Percentiles rank a stretch among this genome's conserved stretches.
Evolutionary conservation across 2,329 filamentous ascomycete genomes (phyloP).

Genomic region (Pseudogymnoascus sp.): DNA sequence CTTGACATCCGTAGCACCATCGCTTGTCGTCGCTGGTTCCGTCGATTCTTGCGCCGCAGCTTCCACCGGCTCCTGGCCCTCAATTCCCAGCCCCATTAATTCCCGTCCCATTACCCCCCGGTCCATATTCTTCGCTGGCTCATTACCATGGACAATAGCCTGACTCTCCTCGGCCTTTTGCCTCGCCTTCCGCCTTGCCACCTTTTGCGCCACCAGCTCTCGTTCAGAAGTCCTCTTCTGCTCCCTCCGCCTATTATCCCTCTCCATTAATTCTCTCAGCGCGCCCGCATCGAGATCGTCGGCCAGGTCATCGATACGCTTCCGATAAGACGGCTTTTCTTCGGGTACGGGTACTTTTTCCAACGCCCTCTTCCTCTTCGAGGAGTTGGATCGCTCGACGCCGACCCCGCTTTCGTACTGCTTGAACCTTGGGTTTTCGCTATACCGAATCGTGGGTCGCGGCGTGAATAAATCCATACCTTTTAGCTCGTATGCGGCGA

Average conservation of each 20-base stretch:
- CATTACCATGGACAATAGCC: constrained; percentile 42
- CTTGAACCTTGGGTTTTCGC: constrained; percentile 53
- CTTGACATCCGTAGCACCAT: constrained; percentile 19
- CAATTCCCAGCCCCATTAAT: constrained; percentile 46
- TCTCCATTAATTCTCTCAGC: constrained; percentile 79
- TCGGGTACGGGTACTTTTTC: constrained; percentile 49
- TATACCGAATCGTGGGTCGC: constrained; percentile 72
- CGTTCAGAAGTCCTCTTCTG: constrained; percentile 62
- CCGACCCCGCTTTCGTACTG: constrained; percentile 35
- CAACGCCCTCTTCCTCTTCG: constrained; percentile 38
- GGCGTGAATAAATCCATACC: constrained; percentile 75
- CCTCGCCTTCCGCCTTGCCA: constrained; percentile 60
- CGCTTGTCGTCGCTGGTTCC: neutral
- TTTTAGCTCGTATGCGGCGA: constrained; percentile 67
- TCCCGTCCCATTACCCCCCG: constrained; percentile 54
- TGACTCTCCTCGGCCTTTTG: constrained; percentile 51
- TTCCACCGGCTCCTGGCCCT: constrained; percentile 26
- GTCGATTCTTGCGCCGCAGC: constrained; percentile 10
- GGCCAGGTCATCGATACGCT: constrained; percentile 63
- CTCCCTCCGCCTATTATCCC: constrained; percentile 73
- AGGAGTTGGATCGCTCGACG: constrained; percentile 32
- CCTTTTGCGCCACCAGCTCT: constrained; percentile 54
- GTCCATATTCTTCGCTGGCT: constrained; percentile 48
- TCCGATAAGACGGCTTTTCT: constrained; percentile 50
- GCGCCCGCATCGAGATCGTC: constrained; percentile 80